Evolutionary conservation across 1,284 basidiomycete genomes (phyloP).

Genomic region (Cryptococcus neoformans): DNA sequence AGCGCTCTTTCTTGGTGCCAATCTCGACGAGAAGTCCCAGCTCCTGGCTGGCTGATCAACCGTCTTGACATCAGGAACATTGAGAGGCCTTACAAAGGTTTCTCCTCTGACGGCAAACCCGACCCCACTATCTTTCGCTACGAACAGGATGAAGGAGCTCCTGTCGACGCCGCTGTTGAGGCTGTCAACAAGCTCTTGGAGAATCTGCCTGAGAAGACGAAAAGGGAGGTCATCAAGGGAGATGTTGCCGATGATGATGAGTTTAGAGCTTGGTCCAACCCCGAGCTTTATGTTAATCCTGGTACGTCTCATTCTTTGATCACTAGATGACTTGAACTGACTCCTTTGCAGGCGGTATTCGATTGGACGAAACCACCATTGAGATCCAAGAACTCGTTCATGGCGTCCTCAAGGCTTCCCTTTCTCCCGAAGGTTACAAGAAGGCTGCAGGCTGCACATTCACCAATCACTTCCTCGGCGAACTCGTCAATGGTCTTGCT

Average conservation of each 20-base stretch:
- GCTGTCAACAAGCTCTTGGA: constrained; percentile 27
- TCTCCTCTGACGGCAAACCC: constrained; percentile 33
- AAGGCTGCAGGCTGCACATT: constrained; percentile 40
- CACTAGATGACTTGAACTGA: neutral
- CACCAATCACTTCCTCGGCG: constrained; percentile 44
- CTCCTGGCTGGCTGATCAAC: constrained; percentile 42
- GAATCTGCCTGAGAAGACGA: constrained; percentile 16
- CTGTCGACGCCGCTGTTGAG: constrained; percentile 29
- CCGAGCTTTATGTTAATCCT: constrained; percentile 43
- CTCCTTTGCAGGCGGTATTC: constrained; percentile 32
- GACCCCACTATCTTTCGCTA: constrained; percentile 27
- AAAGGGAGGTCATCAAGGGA: constrained; percentile 20
- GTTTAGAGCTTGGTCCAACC: constrained; percentile 42
- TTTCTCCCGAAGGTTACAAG: constrained; percentile 34
- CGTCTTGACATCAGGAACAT: constrained; percentile 32
- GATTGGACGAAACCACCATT: constrained; percentile 37
- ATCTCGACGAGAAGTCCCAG: constrained; percentile 28
- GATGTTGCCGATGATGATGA: constrained; percentile 36
- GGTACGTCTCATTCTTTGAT: constrained; percentile 13
- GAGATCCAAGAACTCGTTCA: constrained; percentile 29
- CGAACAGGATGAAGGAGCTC: constrained; percentile 38
- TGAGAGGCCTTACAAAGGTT: constrained; percentile 34
- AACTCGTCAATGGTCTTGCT: constrained; percentile 36
- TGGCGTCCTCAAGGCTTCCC: constrained; percentile 31
- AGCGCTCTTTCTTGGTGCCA: constrained; percentile 33